Evolutionary conservation across 768 basidiomycete species (phyloP).

Genomic region (Phylloporus rhodoxanthus): DNA sequence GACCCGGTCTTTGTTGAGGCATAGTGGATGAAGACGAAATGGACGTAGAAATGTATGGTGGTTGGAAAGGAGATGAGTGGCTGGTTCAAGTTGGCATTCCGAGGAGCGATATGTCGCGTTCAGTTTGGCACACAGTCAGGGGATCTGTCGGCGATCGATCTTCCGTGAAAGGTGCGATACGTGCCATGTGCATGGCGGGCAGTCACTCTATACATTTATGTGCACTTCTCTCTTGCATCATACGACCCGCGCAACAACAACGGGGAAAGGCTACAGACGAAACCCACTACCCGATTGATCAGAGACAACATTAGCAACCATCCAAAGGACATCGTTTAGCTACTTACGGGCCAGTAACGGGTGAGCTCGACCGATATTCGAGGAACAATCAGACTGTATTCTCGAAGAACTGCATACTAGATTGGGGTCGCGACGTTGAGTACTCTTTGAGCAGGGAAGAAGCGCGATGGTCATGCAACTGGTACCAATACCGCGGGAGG

Average conservation of each 20-base stretch:
- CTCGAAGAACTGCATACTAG: slow-evolving; percentile 16
- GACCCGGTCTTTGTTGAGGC: slow-evolving; percentile 41
- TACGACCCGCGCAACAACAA: slow-evolving; percentile 19
- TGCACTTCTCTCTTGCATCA: slow-evolving; percentile 26
- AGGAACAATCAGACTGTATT: background rate
- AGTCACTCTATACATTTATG: slow-evolving; percentile 23
- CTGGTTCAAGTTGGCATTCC: slow-evolving; percentile 19
- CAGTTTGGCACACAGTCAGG: slow-evolving; percentile 13
- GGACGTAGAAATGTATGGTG: slow-evolving; percentile 17
- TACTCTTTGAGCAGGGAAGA: slow-evolving; percentile 20
- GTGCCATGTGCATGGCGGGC: slow-evolving; percentile 9
- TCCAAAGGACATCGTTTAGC: slow-evolving; percentile 14
- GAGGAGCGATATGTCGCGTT: slow-evolving; percentile 19
- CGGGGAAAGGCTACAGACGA: slow-evolving; percentile 18
- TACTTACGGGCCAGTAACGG: slow-evolving; percentile 13
- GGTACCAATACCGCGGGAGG: slow-evolving; percentile 1
- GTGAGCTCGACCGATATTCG: background rate
- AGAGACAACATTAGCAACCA: background rate
- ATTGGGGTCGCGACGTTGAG: slow-evolving; percentile 7
- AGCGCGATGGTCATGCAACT: slow-evolving; percentile 1
- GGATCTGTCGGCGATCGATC: slow-evolving; percentile 19
- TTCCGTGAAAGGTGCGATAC: slow-evolving; percentile 25
- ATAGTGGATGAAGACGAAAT: slow-evolving; percentile 26
- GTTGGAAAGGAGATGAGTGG: slow-evolving; percentile 5
- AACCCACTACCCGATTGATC: slow-evolving; percentile 11